Conservation (phyloP, 352 stramenopile species). For the Globisporangium polare region DNA sequence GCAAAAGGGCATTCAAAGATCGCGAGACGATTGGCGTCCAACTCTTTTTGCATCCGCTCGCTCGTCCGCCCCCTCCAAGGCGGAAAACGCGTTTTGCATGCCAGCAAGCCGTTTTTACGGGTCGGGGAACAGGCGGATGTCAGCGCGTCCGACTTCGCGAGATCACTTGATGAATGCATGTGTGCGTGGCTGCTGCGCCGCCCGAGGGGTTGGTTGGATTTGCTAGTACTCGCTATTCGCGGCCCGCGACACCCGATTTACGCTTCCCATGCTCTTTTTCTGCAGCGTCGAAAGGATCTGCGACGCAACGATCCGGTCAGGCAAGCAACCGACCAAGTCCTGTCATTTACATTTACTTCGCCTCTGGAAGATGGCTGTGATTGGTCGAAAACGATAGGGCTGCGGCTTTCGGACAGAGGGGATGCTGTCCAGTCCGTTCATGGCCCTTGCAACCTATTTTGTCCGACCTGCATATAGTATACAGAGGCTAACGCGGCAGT, state of each 20-base stretch:
- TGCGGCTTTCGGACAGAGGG: neutral
- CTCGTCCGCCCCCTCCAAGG: neutral
- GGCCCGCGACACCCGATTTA: neutral
- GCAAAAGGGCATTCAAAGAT: too few relatives aligned
- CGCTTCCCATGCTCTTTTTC: neutral
- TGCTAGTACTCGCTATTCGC: neutral
- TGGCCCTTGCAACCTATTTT: too few relatives aligned
- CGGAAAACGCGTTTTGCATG: too few relatives aligned
- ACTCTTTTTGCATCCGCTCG: neutral
- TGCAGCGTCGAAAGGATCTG: constrained; percentile 1
- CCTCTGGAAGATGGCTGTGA: neutral
- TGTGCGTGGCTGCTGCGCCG: neutral
- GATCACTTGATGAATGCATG: neutral
- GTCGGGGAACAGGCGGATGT: neutral
- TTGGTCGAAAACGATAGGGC: too few relatives aligned
- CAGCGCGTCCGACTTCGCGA: constrained; percentile 2
- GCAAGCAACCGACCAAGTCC: neutral
- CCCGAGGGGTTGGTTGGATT: neutral
- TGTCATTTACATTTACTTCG: neutral
- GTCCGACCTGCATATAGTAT: too few relatives aligned
- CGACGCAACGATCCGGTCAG: neutral
- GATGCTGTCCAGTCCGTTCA: too few relatives aligned
- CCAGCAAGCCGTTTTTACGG: neutral
- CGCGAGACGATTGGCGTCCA: too few relatives aligned
- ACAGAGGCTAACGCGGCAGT: too few relatives aligned